These are phyloP conservation scores for Ballota nigra DNA, from an alignment of 257 asterid genomes.

Conservation along the genomic window DNA sequence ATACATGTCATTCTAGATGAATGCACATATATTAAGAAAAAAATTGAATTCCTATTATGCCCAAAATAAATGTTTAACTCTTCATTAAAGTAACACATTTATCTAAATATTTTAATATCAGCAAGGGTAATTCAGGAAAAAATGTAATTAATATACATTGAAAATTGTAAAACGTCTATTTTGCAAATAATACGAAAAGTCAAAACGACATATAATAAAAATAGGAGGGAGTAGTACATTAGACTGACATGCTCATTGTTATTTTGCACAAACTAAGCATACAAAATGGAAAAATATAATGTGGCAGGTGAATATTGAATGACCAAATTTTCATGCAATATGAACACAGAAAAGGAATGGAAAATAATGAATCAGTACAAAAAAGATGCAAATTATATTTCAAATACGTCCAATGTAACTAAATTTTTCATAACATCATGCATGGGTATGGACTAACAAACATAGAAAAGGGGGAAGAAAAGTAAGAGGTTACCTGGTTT, in stretches of 20 bases:
- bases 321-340: neutral
- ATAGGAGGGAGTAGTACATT: no score
- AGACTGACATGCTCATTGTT: neutral
- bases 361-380: neutral
- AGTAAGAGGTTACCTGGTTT: conserved; percentile 64
- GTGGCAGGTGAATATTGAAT: neutral
- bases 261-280: neutral
- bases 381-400: neutral
- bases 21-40: no score
- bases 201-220: no score
- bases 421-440: neutral
- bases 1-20: no score
- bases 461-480: neutral
- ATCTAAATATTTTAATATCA: no score
- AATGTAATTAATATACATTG: no score
- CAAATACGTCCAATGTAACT: neutral
- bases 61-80: no score
- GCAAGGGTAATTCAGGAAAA: no score
- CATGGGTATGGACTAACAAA: neutral
- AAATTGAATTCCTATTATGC: no score
- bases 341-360: neutral
- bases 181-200: no score
- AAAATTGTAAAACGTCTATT: no score
- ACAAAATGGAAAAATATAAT: neutral
- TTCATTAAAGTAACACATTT: no score